These are phyloP conservation scores for Ophidiomyces ophidiicola DNA, from an alignment of 2,329 filamentous ascomycete genomes.

Conservation along the genomic window DNA sequence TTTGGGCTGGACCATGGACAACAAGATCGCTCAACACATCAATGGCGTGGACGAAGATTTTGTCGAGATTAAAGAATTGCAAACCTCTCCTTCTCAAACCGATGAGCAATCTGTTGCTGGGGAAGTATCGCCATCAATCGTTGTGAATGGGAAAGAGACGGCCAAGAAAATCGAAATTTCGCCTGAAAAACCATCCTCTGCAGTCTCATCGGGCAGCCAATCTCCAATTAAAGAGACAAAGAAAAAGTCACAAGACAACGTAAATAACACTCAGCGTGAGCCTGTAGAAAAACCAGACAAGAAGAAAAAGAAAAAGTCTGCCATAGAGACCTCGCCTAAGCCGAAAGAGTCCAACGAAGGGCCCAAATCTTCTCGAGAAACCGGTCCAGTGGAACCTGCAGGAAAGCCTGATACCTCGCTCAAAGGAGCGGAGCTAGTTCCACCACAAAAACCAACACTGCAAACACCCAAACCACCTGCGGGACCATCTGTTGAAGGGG, in stretches of 20 bases:
- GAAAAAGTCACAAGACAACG: constrained; percentile 32
- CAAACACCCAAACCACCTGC: no score
- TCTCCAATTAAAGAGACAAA: constrained; percentile 32
- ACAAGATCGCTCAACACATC: constrained; percentile 68
- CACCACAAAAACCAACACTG: no score
- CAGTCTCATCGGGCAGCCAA: constrained; percentile 21
- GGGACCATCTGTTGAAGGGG: not conserved
- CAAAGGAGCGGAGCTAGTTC: not conserved
- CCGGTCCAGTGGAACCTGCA: not conserved
- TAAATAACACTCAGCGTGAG: constrained; percentile 20
- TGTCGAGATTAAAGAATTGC: constrained; percentile 62
- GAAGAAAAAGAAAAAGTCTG: constrained; percentile 54
- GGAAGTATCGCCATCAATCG: constrained; percentile 31
- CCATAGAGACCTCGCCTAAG: constrained; percentile 38
- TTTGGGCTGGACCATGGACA: constrained; percentile 81
- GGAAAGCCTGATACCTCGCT: not conserved
- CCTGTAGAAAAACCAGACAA: constrained; percentile 51
- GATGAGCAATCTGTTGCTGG: constrained; percentile 37
- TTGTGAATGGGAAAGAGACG: constrained; percentile 34
- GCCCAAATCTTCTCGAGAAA: not conserved
- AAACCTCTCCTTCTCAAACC: constrained; percentile 34
- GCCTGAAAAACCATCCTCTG: constrained; percentile 18
- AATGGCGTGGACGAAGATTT: constrained; percentile 63
- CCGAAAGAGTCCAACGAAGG: constrained; percentile 23
- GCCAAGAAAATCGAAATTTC: constrained; percentile 30